Percentiles rank a stretch among this genome's conserved stretches.
phyloP scores from a whole-genome alignment of 2,329 filamentous ascomycete species.

The Epichloe gansuensis region DNA sequence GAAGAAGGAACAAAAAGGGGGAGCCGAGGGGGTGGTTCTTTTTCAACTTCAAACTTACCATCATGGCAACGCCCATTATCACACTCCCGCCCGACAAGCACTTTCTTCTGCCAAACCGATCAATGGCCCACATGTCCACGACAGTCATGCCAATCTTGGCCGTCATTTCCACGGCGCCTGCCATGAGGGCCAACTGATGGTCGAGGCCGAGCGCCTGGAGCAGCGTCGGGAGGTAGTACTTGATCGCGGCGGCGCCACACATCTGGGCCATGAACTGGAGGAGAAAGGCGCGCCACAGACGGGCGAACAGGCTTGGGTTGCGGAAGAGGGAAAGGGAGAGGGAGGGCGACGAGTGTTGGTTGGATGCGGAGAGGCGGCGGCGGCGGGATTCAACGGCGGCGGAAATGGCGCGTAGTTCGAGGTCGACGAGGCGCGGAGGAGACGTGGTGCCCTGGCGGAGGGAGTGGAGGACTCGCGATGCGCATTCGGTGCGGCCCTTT shows the following conservation, averaged over 20 bases:
- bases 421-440: conserved; percentile 22
- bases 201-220: conserved; percentile 38
- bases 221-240: conserved; percentile 45
- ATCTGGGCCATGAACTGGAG: conserved; percentile 50
- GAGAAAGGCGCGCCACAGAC: conserved; percentile 44
- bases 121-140: conserved; percentile 45
- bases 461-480: conserved; percentile 31
- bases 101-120: conserved; percentile 35
- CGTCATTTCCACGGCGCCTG: conserved; percentile 44
- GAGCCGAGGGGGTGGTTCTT: too few species aligned
- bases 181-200: conserved; percentile 35
- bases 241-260: conserved; percentile 48
- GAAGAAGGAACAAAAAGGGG: neutral
- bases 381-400: conserved; percentile 29
- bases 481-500: conserved; percentile 31
- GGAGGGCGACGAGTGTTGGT: too few species aligned
- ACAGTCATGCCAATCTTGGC: conserved; percentile 44
- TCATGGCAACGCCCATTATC: conserved; percentile 40
- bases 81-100: conserved; percentile 37
- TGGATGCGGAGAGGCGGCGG: too few species aligned
- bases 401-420: conserved; percentile 34
- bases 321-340: conserved; percentile 32
- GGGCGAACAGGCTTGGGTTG: conserved; percentile 33
- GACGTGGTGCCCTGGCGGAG: conserved; percentile 34
- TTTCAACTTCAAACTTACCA: conserved; percentile 27